Base-by-base conservation (phyloP, 2,329 filamentous ascomycete species). In the Tolypocladium nubicola region DNA sequence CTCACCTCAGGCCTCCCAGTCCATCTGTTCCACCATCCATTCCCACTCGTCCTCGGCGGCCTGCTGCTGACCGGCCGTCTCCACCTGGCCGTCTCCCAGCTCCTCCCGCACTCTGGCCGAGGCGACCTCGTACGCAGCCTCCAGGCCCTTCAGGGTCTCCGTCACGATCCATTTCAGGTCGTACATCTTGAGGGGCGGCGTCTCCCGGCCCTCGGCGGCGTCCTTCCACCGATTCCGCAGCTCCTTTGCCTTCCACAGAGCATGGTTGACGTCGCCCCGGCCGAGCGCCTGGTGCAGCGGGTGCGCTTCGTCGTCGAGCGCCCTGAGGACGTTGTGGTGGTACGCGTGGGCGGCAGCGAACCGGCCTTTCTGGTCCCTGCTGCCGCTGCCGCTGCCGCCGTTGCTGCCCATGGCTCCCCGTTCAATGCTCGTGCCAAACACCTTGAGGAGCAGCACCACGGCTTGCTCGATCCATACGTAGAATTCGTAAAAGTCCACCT, bases 401-500 rank as follows among this genome's bases (percentile, higher is more conserved):
- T 13, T 39, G 69, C 0, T 75, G 70, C 0, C n/a, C 35, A n/a
- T n/a, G 33, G 23, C n/a, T 3, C 33, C 49, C 19, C 43, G 41
- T 13, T 57, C 56, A 6, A 89, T 74, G 0, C 68, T 66, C 6
- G 88, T 76, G 9, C 80, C 83, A 58, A 85, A 87, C 0, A 88
- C 79, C 0, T 77, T 78, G n/a, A 88, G 78, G 1, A 88, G 73
- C 52, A 86, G 80, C 1, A 88, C 84, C 9, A 90, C 75, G 0
- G 85, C 86, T 37, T 87, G 82, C 71, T 90, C 87, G 8, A 90
- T 79, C 40, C 88, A 78, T 55, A 83, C 82, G 72, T 90, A 90
- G 68, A 86, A 90, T 65, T 90, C 87, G 70, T 88, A 85, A 61
- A 90, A 90, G 65, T 90, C 87, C 9, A 90, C 78, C 68, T 90